Base-by-base conservation (phyloP, 2,329 filamentous ascomycete genomes). In the Stachybotrys chartarum region DNA sequence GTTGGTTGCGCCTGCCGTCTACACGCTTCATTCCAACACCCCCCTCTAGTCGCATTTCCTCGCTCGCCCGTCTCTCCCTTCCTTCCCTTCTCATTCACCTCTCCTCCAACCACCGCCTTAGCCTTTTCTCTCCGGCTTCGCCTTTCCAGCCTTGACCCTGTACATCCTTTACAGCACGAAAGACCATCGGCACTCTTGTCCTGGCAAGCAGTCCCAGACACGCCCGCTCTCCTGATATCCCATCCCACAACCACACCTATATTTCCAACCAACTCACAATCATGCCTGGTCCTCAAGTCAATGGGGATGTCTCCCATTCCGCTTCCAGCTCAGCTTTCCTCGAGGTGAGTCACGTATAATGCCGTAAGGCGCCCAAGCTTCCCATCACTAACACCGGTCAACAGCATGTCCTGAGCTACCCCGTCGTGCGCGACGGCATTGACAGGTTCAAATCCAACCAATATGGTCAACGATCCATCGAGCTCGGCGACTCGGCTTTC, bases 351-450 rank as follows among this genome's bases (percentile, higher is more conserved):
- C 12, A n/a, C 24, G 14, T 7, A 11, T 52, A 10, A 1, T 46
- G 30, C 4, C 24, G 4, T 24, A 4, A 24, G 45, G 12, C 30
- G 18, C 30, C 7, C n/a, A 14, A 44, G 30, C 51, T 51, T 54
- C 51, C 35, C n/a, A 7, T 44, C 32, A 24, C 50, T 54, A 54
- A 57, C 55, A 24, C 18, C 18, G 44, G 56, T 51, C 50, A 42
- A 46, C 64, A 96, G 90, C 92, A 97, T 70, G 80, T 97, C 60
- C 80, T 85, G 64, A 87, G 86, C 61, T 96, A 96, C 74, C 93
- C 93, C 46, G 74, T 95, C 61, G 82, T 97, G 68, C 84, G 83
- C 68, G 91, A 96, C 72, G 78, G 85, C 66, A 84, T 96, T 72
- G 77, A 83, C 58, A 85, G 84, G 68, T 87, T 95, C 81, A 90